These are phyloP conservation scores for Blepharisma stoltei DNA, from an alignment of 73 alveolate species.

Conservation along the genomic window DNA sequence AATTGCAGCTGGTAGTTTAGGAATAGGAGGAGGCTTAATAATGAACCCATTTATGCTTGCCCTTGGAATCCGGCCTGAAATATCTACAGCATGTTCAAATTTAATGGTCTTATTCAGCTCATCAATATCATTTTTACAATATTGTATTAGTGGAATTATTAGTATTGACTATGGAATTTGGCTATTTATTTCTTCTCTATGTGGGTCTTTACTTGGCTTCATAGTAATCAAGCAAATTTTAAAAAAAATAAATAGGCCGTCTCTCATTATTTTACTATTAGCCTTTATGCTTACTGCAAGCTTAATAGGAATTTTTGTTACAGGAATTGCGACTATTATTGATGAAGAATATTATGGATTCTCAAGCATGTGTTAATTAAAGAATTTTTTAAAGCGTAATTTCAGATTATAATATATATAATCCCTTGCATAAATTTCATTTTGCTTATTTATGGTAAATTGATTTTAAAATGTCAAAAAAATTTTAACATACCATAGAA, in stretches of 20 bases:
- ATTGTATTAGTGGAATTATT: constrained; percentile 21
- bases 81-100: constrained; percentile 51
- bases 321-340: no score
- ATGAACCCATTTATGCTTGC: constrained; percentile 46
- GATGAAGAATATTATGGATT: no score
- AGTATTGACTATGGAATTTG: constrained; percentile 11
- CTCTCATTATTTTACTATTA: constrained; percentile 37
- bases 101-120: constrained; percentile 41
- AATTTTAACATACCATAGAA: no score
- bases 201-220: constrained; percentile 30
- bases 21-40: constrained; percentile 57
- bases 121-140: constrained; percentile 30
- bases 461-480: no score
- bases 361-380: no score
- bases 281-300: constrained; percentile 27
- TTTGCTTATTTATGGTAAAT: no score
- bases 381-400: no score
- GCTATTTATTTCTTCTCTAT: background rate
- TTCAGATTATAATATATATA: no score
- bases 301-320: background rate
- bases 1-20: constrained; percentile 45
- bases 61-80: constrained; percentile 44
- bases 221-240: constrained; percentile 11
- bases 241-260: constrained; percentile 28
- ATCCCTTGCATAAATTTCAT: no score